phyloP scores from a whole-genome alignment of 208 protist genomes.

The Trypanosoma melophagium region DNA sequence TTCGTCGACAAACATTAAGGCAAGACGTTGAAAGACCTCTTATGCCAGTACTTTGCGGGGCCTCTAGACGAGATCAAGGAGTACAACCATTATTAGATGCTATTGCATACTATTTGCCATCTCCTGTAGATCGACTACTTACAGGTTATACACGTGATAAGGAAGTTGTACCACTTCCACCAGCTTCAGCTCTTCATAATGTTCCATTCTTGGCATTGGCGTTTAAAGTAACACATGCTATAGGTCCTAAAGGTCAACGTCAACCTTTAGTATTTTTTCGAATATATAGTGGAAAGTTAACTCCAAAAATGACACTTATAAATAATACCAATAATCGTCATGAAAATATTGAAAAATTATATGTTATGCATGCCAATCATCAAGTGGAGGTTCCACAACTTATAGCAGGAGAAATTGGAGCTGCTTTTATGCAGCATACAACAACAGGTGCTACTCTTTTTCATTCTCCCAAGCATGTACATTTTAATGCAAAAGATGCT shows the following conservation, averaged over 20 bases:
- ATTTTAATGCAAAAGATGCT: slow-evolving; percentile 2
- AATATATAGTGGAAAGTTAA: slow-evolving; percentile 88
- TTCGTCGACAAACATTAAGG: slow-evolving; percentile 59
- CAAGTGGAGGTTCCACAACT: slow-evolving; percentile 76
- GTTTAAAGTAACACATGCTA: slow-evolving; percentile 91
- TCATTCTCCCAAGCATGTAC: slow-evolving; percentile 21
- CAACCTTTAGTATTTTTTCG: slow-evolving; percentile 89
- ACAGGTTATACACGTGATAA: slow-evolving; percentile 46
- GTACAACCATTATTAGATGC: slow-evolving; percentile 93
- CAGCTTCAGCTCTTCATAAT: slow-evolving; percentile 30
- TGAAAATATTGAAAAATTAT: slow-evolving; percentile 75
- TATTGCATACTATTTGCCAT: slow-evolving; percentile 90
- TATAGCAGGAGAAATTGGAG: slow-evolving; percentile 77
- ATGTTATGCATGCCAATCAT: slow-evolving; percentile 88
- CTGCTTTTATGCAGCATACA: slow-evolving; percentile 62
- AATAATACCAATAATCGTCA: slow-evolving; percentile 65
- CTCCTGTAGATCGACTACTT: slow-evolving; percentile 81
- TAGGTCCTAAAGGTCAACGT: slow-evolving; percentile 60
- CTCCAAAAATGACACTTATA: slow-evolving; percentile 51
- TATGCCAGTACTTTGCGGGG: slow-evolving; percentile 90
- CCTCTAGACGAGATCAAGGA: slow-evolving; percentile 86
- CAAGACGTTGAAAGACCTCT: slow-evolving; percentile 28
- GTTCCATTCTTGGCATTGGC: slow-evolving; percentile 82
- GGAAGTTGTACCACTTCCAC: slow-evolving; percentile 42
- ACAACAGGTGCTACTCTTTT: slow-evolving; percentile 83